Evolutionary conservation across 139 green algal genomes (phyloP).

Genomic region (Micractinium conductrix): DNA sequence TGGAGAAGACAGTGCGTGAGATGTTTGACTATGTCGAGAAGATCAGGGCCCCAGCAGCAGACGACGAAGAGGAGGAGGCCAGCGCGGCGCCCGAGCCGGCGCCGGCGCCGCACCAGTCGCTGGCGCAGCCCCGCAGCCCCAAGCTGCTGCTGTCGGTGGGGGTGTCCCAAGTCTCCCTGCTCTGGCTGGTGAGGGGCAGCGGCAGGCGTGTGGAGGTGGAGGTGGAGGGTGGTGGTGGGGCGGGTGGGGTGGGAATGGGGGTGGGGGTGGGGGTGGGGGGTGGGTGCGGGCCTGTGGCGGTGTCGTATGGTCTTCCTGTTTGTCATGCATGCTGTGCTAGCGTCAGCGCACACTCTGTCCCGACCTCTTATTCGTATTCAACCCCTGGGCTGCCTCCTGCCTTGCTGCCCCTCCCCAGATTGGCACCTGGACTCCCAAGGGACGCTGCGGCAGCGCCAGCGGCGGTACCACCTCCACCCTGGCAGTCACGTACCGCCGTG

Average conservation of each 20-base stretch:
- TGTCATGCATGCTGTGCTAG: no score
- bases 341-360: no score
- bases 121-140: not conserved
- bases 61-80: not conserved
- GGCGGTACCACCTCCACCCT: not conserved
- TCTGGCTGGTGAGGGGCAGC: conserved; percentile 32
- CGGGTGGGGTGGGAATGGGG: no score
- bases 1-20: conserved; percentile 10
- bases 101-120: not conserved
- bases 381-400: no score
- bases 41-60: not conserved
- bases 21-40: conserved; percentile 22
- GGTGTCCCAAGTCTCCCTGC: conserved; percentile 18
- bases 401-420: conserved; percentile 31
- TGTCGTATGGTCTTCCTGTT: no score
- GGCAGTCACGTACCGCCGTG: conserved; percentile 12
- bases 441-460: not conserved
- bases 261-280: no score
- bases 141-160: conserved; percentile 36
- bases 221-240: no score
- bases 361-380: no score
- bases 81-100: not conserved
- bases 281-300: no score
- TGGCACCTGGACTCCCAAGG: conserved; percentile 48
- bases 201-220: no score